Evolutionary conservation across 345 rosid genomes (phyloP).

Genomic region (Dimocarpus longan): DNA sequence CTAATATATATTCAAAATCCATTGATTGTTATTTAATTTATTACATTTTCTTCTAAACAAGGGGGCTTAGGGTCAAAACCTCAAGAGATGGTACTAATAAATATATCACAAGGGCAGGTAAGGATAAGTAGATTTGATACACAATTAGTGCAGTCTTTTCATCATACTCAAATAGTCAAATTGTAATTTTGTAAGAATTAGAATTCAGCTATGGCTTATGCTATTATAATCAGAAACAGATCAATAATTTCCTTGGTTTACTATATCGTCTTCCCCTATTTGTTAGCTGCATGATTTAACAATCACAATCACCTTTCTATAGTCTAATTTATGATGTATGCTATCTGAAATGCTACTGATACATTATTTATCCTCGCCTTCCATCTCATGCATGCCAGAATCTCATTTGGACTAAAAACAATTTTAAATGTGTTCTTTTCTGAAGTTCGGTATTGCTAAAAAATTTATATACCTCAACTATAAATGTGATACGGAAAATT

Average conservation of each 20-base stretch:
- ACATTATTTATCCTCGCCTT: neutral
- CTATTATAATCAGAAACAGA: too few relatives aligned
- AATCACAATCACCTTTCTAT: neutral
- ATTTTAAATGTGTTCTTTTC: neutral
- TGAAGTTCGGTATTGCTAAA: neutral
- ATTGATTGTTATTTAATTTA: too few relatives aligned
- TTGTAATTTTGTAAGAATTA: neutral
- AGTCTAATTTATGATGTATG: neutral
- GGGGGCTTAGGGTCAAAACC: neutral
- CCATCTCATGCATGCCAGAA: neutral
- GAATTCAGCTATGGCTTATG: neutral
- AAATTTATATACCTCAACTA: neutral
- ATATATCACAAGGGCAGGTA: neutral
- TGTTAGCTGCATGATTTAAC: neutral
- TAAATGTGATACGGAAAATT: conserved; percentile 8
- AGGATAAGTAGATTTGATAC: neutral
- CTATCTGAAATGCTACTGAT: neutral
- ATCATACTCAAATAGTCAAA: neutral
- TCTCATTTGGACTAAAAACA: neutral
- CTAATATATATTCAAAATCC: too few relatives aligned
- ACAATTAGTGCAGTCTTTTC: neutral
- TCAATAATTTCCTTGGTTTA: neutral
- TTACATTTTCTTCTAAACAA: neutral
- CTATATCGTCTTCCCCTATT: neutral
- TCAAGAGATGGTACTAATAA: neutral